phyloP scores from a whole-genome alignment of 1,284 basidiomycete genomes.

The Ceratobasidium papillatum region DNA sequence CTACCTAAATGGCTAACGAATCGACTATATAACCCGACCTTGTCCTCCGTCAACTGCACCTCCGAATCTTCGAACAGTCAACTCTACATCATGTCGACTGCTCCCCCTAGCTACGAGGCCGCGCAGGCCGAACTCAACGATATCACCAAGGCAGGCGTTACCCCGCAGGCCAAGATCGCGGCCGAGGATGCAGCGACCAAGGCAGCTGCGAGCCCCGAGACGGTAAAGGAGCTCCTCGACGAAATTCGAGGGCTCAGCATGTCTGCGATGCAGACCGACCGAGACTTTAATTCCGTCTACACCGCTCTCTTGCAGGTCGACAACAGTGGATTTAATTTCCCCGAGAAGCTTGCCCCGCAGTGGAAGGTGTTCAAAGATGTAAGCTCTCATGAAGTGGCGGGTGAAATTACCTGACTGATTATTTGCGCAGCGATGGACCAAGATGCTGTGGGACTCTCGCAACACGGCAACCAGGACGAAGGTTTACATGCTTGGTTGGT shows the following conservation, averaged over 20 bases:
- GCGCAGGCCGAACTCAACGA: not conserved
- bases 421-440: not conserved
- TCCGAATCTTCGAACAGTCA: too few species aligned
- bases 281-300: not conserved
- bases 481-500: not conserved
- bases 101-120: not conserved
- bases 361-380: conserved; percentile 1
- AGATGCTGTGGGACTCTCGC: conserved; percentile 2
- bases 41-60: not conserved
- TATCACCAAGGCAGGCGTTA: too few species aligned
- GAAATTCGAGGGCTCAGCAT: not conserved
- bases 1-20: too few species aligned
- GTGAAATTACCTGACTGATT: not conserved
- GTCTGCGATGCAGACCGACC: not conserved
- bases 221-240: not conserved
- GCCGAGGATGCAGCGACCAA: not conserved
- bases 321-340: not conserved
- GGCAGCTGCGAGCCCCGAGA: not conserved
- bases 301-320: not conserved
- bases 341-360: not conserved
- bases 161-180: not conserved
- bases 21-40: not conserved
- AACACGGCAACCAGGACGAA: not conserved
- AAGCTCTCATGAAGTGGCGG: not conserved
- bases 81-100: not conserved